Evolutionary conservation across 2,329 filamentous ascomycete genomes (phyloP), one percentile per base, ranked within the genome.

Genomic region (Fusarium liriodendri): DNA sequence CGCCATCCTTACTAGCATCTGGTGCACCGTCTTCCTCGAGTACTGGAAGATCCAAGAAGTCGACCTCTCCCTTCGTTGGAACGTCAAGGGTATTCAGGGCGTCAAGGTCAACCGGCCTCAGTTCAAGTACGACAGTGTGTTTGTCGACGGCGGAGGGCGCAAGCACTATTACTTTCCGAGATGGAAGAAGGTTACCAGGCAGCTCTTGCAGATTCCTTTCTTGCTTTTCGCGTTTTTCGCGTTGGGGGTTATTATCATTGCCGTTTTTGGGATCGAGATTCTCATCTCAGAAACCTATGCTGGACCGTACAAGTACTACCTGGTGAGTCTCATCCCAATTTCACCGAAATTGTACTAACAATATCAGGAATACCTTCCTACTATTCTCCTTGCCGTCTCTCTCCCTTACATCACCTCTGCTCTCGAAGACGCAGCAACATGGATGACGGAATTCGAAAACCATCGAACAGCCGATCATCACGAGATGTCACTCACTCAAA

Each of bases 11-110:
- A 93, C 90, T 65, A 89, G 90, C 33, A 81, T 94, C 8, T 94
- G 93, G 89, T 92, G 91, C 75, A 90, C 92, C 9, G 85, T 94
- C 5, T 95, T 95, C 73, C 88, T 94, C 14, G 93, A 95, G 78
- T 95, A 91, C 80, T 95, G 93, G 93, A 95, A 94, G 82, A 89
- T 94, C 55, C 90, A 92, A 70, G 92, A 95, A 79, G 84, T 88
- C 5, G 93, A 95, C 73, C 86, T 95, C 2, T 88, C 89, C 59
- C 87, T 95, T 22, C 88, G 93, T 54, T 95, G 94, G 94, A 88
- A 89, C 22, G 93, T 94, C 9, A 89, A 89, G 62, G 91, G 91
- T 10, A 91, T 95, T 5, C 90, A 89, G 6, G 85, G 84, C 37
- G 89, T 94, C 64, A 92, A 94, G 75, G 86, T 88, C 47, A 92